phyloP scores from a whole-genome alignment of 345 rosid genomes.

The Stellera chamaejasme region DNA sequence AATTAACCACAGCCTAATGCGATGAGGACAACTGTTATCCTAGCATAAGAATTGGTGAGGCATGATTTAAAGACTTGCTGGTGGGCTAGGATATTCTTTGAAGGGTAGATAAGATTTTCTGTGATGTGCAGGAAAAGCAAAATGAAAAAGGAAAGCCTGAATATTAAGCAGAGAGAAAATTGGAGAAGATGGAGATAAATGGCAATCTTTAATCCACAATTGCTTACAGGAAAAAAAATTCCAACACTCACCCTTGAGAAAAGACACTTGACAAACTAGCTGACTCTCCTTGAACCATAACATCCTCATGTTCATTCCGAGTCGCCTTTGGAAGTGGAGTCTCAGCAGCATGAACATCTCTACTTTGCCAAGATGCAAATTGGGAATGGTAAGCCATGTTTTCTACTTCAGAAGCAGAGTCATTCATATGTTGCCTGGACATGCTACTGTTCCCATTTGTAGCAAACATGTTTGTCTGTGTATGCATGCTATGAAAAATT shows the following conservation, averaged over 20 bases:
- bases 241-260: constrained; percentile 56
- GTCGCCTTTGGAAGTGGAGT: constrained; percentile 20
- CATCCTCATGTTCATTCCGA: constrained; percentile 25
- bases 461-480: constrained; percentile 23
- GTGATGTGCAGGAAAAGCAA: too few relatives aligned
- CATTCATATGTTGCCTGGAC: constrained; percentile 29
- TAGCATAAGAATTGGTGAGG: too few relatives aligned
- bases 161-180: too few relatives aligned
- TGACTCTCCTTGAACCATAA: constrained; percentile 22
- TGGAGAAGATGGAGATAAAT: too few relatives aligned
- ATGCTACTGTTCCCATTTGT: constrained; percentile 28
- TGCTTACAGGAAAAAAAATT: neutral
- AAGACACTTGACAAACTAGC: constrained; percentile 37
- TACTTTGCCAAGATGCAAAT: constrained; percentile 34
- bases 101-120: too few relatives aligned
- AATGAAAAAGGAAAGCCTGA: too few relatives aligned
- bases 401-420: constrained; percentile 34
- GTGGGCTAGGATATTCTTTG: too few relatives aligned
- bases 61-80: too few relatives aligned
- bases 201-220: too few relatives aligned
- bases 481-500: constrained; percentile 26
- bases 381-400: constrained; percentile 35
- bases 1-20: too few relatives aligned
- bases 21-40: too few relatives aligned
- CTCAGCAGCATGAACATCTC: constrained; percentile 26